phyloP scores from a whole-genome alignment of 495 filamentous ascomycete species.

The Podospora anserina region DNA sequence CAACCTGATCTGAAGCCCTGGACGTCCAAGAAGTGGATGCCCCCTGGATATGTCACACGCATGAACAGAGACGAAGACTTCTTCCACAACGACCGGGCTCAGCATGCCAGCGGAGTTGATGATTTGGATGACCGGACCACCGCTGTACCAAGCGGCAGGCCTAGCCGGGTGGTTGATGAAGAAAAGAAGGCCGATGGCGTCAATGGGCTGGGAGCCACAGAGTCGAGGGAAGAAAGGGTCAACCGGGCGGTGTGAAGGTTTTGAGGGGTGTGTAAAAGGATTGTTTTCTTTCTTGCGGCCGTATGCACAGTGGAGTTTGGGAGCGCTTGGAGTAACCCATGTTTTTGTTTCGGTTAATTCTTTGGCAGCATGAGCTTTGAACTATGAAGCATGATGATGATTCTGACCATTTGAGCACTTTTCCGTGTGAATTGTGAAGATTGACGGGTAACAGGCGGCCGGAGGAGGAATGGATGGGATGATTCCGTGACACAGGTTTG shows the following conservation, averaged over 20 bases:
- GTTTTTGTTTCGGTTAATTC: neutral
- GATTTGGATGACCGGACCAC: constrained; percentile 18
- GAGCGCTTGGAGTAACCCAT: neutral
- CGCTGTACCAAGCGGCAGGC: constrained; percentile 20
- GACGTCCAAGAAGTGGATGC: constrained; percentile 59
- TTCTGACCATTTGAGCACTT: neutral
- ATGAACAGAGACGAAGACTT: constrained; percentile 27
- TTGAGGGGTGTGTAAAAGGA: neutral
- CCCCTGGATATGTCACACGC: constrained; percentile 42
- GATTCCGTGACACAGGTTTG: neutral
- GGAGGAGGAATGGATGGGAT: neutral
- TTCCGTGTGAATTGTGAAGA: neutral
- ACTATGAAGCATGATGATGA: neutral
- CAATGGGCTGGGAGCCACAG: neutral
- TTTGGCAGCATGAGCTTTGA: neutral
- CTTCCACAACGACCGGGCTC: constrained; percentile 4
- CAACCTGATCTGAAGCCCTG: constrained; percentile 58
- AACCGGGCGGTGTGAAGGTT: constrained; percentile 8
- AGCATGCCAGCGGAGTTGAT: neutral
- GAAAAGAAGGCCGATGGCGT: constrained; percentile 15
- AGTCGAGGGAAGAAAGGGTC: constrained; percentile 9
- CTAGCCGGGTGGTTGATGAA: constrained; percentile 15
- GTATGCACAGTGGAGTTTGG: neutral
- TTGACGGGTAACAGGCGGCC: neutral
- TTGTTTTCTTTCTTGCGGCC: neutral